Evolutionary conservation across 805 yeast genomes (phyloP).

Genomic region (Wickerhamomyces bisporus): DNA sequence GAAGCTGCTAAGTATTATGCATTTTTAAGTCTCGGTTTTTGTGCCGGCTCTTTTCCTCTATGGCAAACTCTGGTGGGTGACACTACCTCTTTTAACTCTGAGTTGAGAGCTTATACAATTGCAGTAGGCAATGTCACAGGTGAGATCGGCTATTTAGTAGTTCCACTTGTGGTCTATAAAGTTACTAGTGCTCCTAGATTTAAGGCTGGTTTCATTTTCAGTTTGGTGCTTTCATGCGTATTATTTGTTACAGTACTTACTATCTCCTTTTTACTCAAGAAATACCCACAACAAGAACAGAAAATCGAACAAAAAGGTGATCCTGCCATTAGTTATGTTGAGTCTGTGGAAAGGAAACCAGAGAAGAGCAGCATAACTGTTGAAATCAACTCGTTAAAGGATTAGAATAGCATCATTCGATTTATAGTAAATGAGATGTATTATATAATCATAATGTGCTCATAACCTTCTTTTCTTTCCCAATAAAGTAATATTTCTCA

Average conservation of each 20-base stretch:
- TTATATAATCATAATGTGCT: no score
- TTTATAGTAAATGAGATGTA: no score
- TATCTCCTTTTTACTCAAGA: not conserved
- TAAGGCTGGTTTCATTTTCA: slow-evolving; percentile 1
- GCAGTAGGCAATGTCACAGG: slow-evolving; percentile 1
- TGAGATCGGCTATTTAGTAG: slow-evolving; percentile 2
- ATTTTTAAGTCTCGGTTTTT: slow-evolving; percentile 15
- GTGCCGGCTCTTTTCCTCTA: slow-evolving; percentile 13
- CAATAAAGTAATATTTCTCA: no score
- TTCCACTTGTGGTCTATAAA: slow-evolving; percentile 7
- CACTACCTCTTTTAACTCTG: slow-evolving; percentile 10
- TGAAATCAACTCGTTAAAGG: no score
- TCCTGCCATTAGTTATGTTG: no score
- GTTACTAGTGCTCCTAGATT: slow-evolving; percentile 6
- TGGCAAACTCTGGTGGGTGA: slow-evolving; percentile 16
- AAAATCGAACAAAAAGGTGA: no score
- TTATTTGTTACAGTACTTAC: not conserved
- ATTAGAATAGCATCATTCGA: no score
- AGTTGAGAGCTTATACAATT: slow-evolving; percentile 14
- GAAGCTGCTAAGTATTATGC: slow-evolving; percentile 17
- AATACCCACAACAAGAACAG: no score
- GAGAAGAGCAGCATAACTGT: no score
- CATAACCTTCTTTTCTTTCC: no score
- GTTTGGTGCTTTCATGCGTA: not conserved
- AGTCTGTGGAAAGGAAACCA: no score